These are phyloP conservation scores for Fusarium drepaniforme DNA, from an alignment of 2,329 filamentous ascomycete species.

Conservation along the genomic window DNA sequence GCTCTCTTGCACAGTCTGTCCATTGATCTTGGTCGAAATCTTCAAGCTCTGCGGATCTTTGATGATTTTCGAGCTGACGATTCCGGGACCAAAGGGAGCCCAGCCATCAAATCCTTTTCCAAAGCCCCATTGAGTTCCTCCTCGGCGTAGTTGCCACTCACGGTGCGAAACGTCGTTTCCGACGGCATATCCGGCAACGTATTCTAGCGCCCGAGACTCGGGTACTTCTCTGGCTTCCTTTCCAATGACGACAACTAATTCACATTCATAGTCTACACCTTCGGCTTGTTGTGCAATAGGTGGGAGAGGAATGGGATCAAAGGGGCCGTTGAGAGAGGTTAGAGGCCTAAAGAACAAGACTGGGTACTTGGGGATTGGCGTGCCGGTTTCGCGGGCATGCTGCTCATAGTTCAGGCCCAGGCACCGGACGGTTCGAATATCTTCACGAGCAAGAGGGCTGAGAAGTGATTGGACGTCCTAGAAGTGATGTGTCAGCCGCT, in stretches of 20 bases:
- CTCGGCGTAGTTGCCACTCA: background rate
- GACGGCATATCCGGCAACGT: background rate
- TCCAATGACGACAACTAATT: background rate
- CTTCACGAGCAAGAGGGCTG: background rate
- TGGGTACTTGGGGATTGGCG: background rate
- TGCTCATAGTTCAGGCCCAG: background rate
- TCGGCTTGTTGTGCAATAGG: background rate
- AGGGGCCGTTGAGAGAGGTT: background rate
- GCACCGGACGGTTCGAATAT: background rate
- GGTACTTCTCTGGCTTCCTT: background rate
- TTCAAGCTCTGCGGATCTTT: background rate
- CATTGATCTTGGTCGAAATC: background rate
- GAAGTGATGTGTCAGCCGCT: too few relatives aligned
- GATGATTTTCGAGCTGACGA: background rate
- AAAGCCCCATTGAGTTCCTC: background rate
- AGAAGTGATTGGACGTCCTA: background rate
- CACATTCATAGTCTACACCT: background rate
- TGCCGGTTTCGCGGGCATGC: background rate
- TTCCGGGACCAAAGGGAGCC: background rate
- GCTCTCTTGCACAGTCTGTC: background rate
- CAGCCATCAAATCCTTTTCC: background rate
- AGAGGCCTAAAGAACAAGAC: background rate
- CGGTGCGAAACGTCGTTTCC: background rate
- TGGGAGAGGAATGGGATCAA: background rate
- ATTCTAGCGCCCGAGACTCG: background rate